Percentiles rank a stretch among this genome's conserved stretches.
phyloP scores from a whole-genome alignment of 495 filamentous ascomycete genomes.

The Neurospora sp. region DNA sequence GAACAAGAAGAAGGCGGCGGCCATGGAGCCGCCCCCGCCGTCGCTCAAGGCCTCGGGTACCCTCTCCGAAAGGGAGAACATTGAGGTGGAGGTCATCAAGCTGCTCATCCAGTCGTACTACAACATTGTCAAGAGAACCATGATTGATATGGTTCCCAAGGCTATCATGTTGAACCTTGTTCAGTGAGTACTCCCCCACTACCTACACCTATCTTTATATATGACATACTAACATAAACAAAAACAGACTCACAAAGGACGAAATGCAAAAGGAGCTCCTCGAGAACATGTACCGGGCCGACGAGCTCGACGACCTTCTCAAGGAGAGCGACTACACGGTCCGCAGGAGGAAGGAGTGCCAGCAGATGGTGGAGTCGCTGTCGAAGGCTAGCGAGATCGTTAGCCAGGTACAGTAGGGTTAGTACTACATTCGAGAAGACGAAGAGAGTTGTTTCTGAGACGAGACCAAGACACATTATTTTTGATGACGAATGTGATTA shows the following conservation, averaged over 20 bases:
- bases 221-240: background rate
- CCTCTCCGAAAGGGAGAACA: conserved; percentile 80
- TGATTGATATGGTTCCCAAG: conserved; percentile 99
- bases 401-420: conserved; percentile 74
- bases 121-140: conserved; percentile 93
- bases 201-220: background rate
- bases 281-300: conserved; percentile 92
- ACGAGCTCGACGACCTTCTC: conserved; percentile 83
- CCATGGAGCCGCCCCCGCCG: conserved; percentile 92
- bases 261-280: conserved; percentile 97
- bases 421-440: background rate
- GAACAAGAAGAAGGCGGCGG: conserved; percentile 99
- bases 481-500: background rate
- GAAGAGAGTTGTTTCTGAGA: background rate
- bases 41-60: conserved; percentile 88
- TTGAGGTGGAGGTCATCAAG: conserved; percentile 98
- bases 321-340: conserved; percentile 98
- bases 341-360: conserved; percentile 92
- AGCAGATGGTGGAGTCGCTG: conserved; percentile 96
- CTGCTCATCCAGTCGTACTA: conserved; percentile 94
- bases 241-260: conserved; percentile 75
- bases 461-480: background rate
- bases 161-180: conserved; percentile 98
- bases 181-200: conserved; percentile 48
- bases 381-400: conserved; percentile 89